Base-by-base conservation (phyloP, 148 eudicot species). In the Agrostemma githago region DNA sequence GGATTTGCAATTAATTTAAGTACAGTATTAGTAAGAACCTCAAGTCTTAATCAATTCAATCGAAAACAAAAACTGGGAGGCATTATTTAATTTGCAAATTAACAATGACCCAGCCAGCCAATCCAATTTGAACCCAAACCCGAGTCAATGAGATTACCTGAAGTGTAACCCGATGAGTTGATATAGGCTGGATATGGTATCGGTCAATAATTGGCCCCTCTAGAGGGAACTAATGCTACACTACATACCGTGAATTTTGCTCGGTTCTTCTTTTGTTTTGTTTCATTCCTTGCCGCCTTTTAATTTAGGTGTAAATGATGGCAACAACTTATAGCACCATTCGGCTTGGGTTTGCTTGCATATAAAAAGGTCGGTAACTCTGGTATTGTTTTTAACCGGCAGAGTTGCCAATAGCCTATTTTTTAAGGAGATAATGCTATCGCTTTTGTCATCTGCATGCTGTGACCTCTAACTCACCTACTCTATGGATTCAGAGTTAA, bases 401-500 rank as follows among this genome's bases (percentile, higher is more conserved):
- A 39, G 56, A 51, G 11, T 42, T 20, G 20, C 62, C 48, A 37
- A 34, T 63, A 46, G 12, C 43, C 61, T 70, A 62, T 11, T 61
- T 77, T 70, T 57, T 21, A 71, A 48, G 58, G 71, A 64, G 80
- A 72, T 72, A 77, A 77, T 77, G 72, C 14, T 66, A 70, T 54
- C 42, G 38, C 38, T 65, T 42, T 63, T 51, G 62, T 63, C 48
- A 74, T 48, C 40, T 48, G 42, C 4, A 19, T 38, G 34, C n/a
- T 62, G 62, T 62, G 66, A 51, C 42, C 79, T 77, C 63, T 3
- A 70, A 61, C 19, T 61, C 41, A 34, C 72, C 51, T 6, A 43
- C 74, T 69, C 63, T 77, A 5, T 17, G 9, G 38, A 26, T 26
- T 26, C 34, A 26, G 34, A 51, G 64, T 63, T 9, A 62, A 53